Evolutionary conservation across 768 basidiomycete genomes (phyloP), one percentile per base, ranked within the genome.

Genomic region (Suillus brevipes): DNA sequence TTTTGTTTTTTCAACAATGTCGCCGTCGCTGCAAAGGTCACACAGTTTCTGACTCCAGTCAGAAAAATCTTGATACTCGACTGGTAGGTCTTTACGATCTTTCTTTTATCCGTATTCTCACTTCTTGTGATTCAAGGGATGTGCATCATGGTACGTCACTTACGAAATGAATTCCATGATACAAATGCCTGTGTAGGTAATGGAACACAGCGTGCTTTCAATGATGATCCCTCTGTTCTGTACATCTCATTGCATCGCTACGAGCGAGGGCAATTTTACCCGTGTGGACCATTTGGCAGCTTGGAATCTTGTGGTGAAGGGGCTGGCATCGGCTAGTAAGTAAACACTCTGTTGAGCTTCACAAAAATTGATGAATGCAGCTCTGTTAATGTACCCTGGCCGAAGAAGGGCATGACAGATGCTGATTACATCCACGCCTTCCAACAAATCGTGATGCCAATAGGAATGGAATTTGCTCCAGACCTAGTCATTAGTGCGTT

Each of bases 1-100:
- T 99, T 99, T 76, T 99, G 97, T 78, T 97, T 99, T 81, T 97
- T 95, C 81, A 99, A 99, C 77, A 99, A 99, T 73, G 95, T 97
- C 40, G 91, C 97, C 0, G 92, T 99, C 18, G 96, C 96, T 1
- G 86, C 94, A 23, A 87, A 87, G 71, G 91, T 95, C 31, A 87
- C 92, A 23, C 89, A 93, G 73, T 79, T 90, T 67, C 70, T 82
- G 62, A 90, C 91, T 2, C 73, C 83, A 7, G 78, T 94, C 65
- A 92, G 89, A 75, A 92, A 85, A 73, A 89, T 98, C 16, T 73
- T 99, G 67, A 98, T 99, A 69, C 78, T 99, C 37, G 97, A 99
- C 74, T 99, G 97, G 97, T 97, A 72, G 68, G 90, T 79, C 49
- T 36, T 42, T 64, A n/a, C 13, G 36, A 45, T 45, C n/a, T 36